Percentiles rank a stretch among this genome's conserved stretches.
Evolutionary conservation across 2,329 filamentous ascomycete genomes (phyloP).

Genomic region (Bipolaris cookei): DNA sequence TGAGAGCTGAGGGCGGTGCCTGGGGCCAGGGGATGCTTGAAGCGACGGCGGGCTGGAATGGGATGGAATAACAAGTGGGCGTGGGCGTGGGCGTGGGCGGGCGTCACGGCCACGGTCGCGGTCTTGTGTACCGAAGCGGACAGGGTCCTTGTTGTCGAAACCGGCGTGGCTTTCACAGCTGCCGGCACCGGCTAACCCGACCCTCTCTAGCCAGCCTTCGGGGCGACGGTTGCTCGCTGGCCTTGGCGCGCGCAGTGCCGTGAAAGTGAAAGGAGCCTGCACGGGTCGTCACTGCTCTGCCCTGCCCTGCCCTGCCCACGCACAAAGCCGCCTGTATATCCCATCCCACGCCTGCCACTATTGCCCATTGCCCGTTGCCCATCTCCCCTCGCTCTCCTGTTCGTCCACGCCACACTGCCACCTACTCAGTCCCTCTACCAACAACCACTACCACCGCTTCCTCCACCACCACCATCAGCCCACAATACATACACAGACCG

Average conservation of each 20-base stretch:
- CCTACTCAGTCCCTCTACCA: not conserved
- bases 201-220: conserved; percentile 10
- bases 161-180: conserved; percentile 29
- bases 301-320: conserved; percentile 7
- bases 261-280: conserved; percentile 21
- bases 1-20: conserved; percentile 16
- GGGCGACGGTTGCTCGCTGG: conserved; percentile 19
- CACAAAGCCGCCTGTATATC: conserved; percentile 12
- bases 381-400: conserved; percentile 14
- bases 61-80: too few relatives aligned
- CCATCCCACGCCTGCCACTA: conserved; percentile 28
- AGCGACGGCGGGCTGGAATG: not conserved
- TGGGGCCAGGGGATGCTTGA: not conserved
- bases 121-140: conserved; percentile 29
- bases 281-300: conserved; percentile 19
- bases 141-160: conserved; percentile 24
- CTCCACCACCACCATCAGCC: too few relatives aligned
- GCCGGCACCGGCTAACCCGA: conserved; percentile 21
- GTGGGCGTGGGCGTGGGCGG: too few relatives aligned
- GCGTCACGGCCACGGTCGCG: conserved; percentile 5
- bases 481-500: too few relatives aligned
- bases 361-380: conserved; percentile 13
- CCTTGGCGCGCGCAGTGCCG: conserved; percentile 30
- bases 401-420: not conserved
- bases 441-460: too few relatives aligned